Conservation (phyloP, 495 filamentous ascomycete genomes). For the Cairneyella variabilis region DNA sequence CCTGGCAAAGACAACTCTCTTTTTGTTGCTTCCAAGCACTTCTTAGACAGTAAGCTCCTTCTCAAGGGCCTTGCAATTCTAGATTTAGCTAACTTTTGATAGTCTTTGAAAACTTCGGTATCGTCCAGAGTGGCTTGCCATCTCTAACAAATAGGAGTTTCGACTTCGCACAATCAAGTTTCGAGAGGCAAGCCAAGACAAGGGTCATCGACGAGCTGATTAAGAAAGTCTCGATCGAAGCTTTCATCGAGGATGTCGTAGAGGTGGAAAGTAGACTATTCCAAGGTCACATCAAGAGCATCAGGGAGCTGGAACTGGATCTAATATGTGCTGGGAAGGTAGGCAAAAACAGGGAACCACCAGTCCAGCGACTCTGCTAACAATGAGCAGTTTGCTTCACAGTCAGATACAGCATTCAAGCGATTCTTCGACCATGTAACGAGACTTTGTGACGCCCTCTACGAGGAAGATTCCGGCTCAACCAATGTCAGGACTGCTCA, state of each 20-base stretch:
- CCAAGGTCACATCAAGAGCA: slow-evolving; percentile 5
- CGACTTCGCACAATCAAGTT: slow-evolving; percentile 4
- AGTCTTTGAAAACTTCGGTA: slow-evolving; percentile 17
- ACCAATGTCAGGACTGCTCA: neutral
- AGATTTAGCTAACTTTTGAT: neutral
- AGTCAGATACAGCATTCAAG: slow-evolving; percentile 9
- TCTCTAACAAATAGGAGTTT: neutral
- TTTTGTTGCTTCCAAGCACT: slow-evolving; percentile 13
- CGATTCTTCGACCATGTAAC: slow-evolving; percentile 15
- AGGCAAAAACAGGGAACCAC: neutral
- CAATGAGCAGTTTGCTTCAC: slow-evolving; percentile 12
- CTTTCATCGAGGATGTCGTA: slow-evolving; percentile 17
- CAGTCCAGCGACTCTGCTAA: neutral
- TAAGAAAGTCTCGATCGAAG: slow-evolving; percentile 11
- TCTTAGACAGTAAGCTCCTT: slow-evolving; percentile 21
- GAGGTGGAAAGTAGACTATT: slow-evolving; percentile 8
- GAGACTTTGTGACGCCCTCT: slow-evolving; percentile 14
- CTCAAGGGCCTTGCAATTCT: neutral
- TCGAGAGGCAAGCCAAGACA: slow-evolving; percentile 5
- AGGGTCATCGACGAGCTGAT: slow-evolving; percentile 19
- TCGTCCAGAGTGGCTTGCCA: too few species aligned
- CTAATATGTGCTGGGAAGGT: slow-evolving; percentile 25
- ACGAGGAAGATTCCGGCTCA: neutral
- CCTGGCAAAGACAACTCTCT: slow-evolving; percentile 6
- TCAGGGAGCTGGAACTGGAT: slow-evolving; percentile 19